Evolutionary conservation across 2,329 filamentous ascomycete genomes (phyloP).

Genomic region (Cercospora nicotianae): DNA sequence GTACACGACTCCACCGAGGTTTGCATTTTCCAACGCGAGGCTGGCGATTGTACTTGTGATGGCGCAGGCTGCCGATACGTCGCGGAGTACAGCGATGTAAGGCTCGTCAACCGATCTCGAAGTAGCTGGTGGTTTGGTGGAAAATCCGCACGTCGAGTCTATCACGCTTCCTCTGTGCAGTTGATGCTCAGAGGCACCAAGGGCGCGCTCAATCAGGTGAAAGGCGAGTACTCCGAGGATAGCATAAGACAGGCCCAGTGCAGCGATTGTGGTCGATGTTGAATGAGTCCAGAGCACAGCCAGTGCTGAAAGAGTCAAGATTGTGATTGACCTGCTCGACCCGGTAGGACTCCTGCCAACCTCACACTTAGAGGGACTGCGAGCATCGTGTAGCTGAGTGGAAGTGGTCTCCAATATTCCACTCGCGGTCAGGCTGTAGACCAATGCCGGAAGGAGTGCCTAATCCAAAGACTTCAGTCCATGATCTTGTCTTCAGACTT

Average conservation of each 20-base stretch:
- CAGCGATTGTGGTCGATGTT: conserved; percentile 39
- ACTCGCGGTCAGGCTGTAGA: conserved; percentile 26
- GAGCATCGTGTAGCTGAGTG: neutral
- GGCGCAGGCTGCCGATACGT: conserved; percentile 35
- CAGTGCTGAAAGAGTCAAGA: conserved; percentile 41
- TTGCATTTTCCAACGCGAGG: conserved; percentile 32
- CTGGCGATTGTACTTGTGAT: conserved; percentile 31
- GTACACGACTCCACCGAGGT: conserved; percentile 32
- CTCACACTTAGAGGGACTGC: neutral
- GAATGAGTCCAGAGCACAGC: conserved; percentile 40
- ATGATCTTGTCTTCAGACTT: conserved; percentile 28
- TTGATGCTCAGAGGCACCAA: conserved; percentile 22
- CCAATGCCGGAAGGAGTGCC: conserved; percentile 33
- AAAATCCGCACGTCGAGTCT: conserved; percentile 40
- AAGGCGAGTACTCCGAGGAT: conserved; percentile 44
- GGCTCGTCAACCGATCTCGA: conserved; percentile 12
- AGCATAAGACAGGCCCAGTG: conserved; percentile 46
- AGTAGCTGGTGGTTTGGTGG: conserved; percentile 30
- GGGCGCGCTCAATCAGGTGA: conserved; percentile 43
- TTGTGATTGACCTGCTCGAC: conserved; percentile 35
- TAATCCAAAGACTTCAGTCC: conserved; percentile 23
- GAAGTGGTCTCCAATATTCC: conserved; percentile 23
- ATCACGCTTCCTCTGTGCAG: conserved; percentile 35
- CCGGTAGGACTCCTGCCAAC: conserved; percentile 5
- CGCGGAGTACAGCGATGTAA: conserved; percentile 29